Conservation (phyloP, 345 rosid genomes). For the Isatis tinctoria region DNA sequence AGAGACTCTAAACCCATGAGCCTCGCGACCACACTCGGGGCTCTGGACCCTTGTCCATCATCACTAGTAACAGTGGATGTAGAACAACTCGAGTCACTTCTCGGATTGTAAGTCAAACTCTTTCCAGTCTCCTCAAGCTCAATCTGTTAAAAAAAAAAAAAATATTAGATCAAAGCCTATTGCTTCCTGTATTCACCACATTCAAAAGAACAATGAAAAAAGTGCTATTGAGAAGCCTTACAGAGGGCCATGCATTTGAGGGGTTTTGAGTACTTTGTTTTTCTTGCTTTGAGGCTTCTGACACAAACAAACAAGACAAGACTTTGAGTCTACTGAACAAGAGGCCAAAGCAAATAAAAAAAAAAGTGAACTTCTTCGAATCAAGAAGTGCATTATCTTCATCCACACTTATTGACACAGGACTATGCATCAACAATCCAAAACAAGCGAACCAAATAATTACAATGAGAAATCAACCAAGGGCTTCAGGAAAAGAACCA, state of each 20-base stretch:
- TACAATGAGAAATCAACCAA: not conserved
- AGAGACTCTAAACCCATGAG: constrained; percentile 93
- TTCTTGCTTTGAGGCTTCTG: constrained; percentile 45
- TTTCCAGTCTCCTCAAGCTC: constrained; percentile 32
- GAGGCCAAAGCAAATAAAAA: not conserved
- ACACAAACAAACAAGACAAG: constrained; percentile 9
- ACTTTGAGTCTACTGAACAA: constrained; percentile 1
- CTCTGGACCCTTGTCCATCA: constrained; percentile 54
- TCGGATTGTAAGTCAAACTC: constrained; percentile 34
- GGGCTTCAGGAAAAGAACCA: not conserved
- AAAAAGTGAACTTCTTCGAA: not conserved
- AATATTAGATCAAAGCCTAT: not conserved
- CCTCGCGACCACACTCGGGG: constrained; percentile 87
- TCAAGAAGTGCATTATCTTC: not conserved
- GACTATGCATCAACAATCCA: constrained; percentile 3
- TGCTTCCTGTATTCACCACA: not conserved
- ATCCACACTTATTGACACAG: not conserved
- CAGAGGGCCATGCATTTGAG: constrained; percentile 37
- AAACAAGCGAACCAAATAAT: not conserved
- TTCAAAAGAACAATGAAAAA: not conserved
- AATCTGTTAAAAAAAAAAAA: constrained; percentile 10
- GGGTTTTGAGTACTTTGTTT: constrained; percentile 36
- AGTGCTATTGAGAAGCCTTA: constrained; percentile 16
- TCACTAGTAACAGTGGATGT: constrained; percentile 64
- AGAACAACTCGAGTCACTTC: constrained; percentile 52